These are phyloP conservation scores for Clavispora fructus DNA, from an alignment of 805 yeast genomes.

Conservation along the genomic window DNA sequence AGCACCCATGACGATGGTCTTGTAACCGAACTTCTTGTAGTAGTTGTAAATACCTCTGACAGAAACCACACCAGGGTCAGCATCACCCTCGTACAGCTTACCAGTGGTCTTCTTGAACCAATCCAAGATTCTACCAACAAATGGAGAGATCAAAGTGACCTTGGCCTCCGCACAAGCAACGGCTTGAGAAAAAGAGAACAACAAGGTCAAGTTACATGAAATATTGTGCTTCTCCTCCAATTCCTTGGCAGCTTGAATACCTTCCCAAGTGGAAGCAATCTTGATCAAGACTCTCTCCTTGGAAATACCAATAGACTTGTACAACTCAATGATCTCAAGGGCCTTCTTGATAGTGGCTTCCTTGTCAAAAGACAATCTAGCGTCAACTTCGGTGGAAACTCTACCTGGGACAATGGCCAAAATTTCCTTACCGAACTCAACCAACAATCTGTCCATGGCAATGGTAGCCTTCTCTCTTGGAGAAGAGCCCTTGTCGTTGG, in stretches of 20 bases:
- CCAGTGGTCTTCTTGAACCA: conserved; percentile 97
- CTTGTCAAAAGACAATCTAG: conserved; percentile 94
- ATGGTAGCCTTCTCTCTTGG: conserved; percentile 66
- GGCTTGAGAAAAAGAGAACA: conserved; percentile 95
- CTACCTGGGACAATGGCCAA: conserved; percentile 96
- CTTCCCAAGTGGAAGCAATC: conserved; percentile 98
- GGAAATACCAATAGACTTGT: conserved; percentile 76
- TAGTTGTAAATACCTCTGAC: conserved; percentile 90
- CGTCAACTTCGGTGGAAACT: conserved; percentile 98
- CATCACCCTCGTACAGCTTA: conserved; percentile 64
- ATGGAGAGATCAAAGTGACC: conserved; percentile 95
- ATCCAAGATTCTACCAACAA: conserved; percentile 98
- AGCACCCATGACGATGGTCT: conserved; percentile 99
- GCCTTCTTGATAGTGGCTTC: conserved; percentile 94
- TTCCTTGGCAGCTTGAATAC: conserved; percentile 97
- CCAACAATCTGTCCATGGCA: conserved; percentile 89
- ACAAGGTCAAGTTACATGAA: conserved; percentile 91
- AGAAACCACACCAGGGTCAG: conserved; percentile 94
- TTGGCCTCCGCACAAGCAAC: conserved; percentile 98
- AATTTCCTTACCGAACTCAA: conserved; percentile 94
- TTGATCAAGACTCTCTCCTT: conserved; percentile 93
- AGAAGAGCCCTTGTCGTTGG: conserved; percentile 56
- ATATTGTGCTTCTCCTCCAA: conserved; percentile 85
- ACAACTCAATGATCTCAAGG: conserved; percentile 78
- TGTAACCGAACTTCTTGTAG: conserved; percentile 94